Percentiles rank a stretch among this genome's conserved stretches.
Evolutionary conservation across 2,329 filamentous ascomycete species (phyloP).

Genomic region (Chrysoporthe austroafricana): DNA sequence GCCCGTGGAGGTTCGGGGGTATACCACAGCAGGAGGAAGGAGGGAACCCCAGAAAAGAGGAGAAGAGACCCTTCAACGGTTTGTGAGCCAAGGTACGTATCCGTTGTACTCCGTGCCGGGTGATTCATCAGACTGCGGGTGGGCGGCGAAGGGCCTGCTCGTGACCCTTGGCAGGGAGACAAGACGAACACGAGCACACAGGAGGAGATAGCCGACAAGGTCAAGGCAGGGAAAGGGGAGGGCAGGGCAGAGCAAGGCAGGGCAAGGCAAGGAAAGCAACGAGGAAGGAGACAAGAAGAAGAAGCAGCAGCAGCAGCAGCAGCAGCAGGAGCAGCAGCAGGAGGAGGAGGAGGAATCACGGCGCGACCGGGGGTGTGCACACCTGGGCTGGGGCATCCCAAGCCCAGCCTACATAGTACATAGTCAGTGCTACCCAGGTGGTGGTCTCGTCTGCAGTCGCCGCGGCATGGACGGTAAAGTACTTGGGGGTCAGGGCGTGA

Average conservation of each 20-base stretch:
- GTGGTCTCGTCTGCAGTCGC: background rate
- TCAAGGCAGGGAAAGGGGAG: background rate
- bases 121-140: background rate
- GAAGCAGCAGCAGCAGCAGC: too few relatives aligned
- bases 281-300: background rate
- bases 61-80: slow-evolving; percentile 8
- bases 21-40: background rate
- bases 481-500: background rate
- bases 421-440: too few relatives aligned
- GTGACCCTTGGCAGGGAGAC: background rate
- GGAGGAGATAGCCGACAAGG: background rate
- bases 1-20: background rate
- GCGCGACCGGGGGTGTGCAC: too few relatives aligned
- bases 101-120: background rate
- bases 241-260: background rate
- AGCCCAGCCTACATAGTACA: too few relatives aligned
- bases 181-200: background rate
- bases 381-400: too few relatives aligned
- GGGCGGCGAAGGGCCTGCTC: background rate
- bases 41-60: background rate
- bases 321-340: too few relatives aligned
- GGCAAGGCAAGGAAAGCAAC: background rate
- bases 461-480: background rate
- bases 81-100: background rate
- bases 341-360: too few relatives aligned